phyloP scores from a whole-genome alignment of 345 rosid genomes.

The Brassica cretica region DNA sequence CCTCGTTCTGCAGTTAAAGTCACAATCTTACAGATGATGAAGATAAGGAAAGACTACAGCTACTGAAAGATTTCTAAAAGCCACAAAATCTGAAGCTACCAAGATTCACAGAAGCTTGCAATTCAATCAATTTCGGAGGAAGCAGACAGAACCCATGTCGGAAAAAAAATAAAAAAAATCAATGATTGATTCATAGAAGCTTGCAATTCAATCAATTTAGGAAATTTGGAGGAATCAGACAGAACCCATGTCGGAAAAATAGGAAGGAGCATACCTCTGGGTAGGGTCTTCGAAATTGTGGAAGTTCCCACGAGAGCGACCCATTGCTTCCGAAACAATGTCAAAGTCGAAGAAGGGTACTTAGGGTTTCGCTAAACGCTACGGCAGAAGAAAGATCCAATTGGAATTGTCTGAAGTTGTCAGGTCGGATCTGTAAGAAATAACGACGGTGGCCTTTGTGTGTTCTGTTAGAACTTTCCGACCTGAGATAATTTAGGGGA shows the following conservation, averaged over 20 bases:
- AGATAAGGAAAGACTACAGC: neutral
- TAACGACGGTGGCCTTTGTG: slow-evolving; percentile 2
- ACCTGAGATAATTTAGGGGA: slow-evolving; percentile 9
- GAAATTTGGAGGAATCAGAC: neutral
- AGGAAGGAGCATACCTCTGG: slow-evolving; percentile 57
- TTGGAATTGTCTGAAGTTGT: slow-evolving; percentile 4
- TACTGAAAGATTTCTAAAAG: neutral
- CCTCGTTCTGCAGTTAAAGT: slow-evolving; percentile 61
- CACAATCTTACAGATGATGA: slow-evolving; percentile 24
- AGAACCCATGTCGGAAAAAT: neutral
- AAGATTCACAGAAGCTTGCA: neutral
- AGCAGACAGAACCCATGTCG: neutral
- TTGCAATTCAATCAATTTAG: slow-evolving; percentile 1
- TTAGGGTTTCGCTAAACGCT: neutral
- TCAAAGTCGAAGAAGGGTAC: slow-evolving; percentile 1
- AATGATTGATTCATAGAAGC: neutral
- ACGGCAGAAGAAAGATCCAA: slow-evolving; percentile 1
- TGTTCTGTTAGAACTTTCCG: slow-evolving; percentile 15
- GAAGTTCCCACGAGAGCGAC: slow-evolving; percentile 95
- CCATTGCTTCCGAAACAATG: slow-evolving; percentile 48
- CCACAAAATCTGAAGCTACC: neutral
- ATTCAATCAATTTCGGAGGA: neutral
- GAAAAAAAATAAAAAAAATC: neutral
- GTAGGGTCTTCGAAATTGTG: slow-evolving; percentile 92
- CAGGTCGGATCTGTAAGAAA: slow-evolving; percentile 8